Evolutionary conservation across 345 rosid species (phyloP).

Genomic region (Hirschfeldia incana): DNA sequence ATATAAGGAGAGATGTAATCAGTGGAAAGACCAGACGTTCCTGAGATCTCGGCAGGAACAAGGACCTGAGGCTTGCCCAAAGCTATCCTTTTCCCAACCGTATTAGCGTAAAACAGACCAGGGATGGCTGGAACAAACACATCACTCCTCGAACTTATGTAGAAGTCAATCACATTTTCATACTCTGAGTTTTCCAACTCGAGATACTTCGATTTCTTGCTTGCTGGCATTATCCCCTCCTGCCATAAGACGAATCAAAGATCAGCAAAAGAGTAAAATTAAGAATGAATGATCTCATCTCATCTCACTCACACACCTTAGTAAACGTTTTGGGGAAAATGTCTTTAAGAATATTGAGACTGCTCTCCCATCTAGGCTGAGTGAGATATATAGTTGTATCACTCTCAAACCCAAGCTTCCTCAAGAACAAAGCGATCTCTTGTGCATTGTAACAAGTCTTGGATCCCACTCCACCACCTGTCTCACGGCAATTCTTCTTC

Average conservation of each 20-base stretch:
- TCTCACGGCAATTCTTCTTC: conserved; percentile 69
- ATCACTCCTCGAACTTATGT: conserved; percentile 78
- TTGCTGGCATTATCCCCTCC: conserved; percentile 85
- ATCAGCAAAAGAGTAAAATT: neutral
- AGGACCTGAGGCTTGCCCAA: conserved; percentile 81
- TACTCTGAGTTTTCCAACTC: conserved; percentile 73
- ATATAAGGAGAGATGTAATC: conserved; percentile 77
- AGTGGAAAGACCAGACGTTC: conserved; percentile 52
- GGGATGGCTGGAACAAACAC: conserved; percentile 96
- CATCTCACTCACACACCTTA: conserved; percentile 71
- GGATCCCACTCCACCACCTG: conserved; percentile 51
- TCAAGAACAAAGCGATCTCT: conserved; percentile 76
- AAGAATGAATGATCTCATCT: neutral
- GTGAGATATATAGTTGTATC: conserved; percentile 85
- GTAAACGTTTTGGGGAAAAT: conserved; percentile 86
- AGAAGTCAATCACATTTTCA: conserved; percentile 89
- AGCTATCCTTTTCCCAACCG: conserved; percentile 90
- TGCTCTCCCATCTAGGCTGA: conserved; percentile 89
- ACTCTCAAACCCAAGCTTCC: conserved; percentile 73
- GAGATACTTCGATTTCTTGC: conserved; percentile 68
- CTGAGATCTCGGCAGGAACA: conserved; percentile 74
- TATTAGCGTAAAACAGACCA: conserved; percentile 90
- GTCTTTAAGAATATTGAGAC: conserved; percentile 72
- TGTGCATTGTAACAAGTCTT: conserved; percentile 81
- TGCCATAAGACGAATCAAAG: conserved; percentile 38